Evolutionary conservation across 176 grass and related monocot genomes (phyloP).

Genomic region (Olyra latifolia): DNA sequence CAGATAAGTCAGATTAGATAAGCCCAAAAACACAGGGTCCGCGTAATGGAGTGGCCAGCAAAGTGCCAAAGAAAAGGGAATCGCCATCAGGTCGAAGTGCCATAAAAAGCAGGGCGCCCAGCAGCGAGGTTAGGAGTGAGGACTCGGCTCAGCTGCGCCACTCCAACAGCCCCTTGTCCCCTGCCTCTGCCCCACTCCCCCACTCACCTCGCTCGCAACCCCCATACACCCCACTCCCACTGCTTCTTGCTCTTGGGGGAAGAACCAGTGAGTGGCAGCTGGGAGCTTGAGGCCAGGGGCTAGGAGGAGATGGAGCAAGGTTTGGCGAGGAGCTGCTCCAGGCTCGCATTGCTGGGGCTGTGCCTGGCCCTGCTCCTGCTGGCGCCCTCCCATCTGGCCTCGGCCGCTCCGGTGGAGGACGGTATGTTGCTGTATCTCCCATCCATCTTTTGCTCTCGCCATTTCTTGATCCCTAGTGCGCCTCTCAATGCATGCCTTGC

Average conservation of each 20-base stretch:
- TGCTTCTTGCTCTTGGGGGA: not conserved
- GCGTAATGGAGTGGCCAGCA: constrained; percentile 42
- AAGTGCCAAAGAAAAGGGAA: constrained; percentile 85
- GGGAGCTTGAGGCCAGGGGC: not conserved
- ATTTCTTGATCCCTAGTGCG: not conserved
- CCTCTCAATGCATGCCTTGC: not conserved
- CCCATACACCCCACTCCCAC: not conserved
- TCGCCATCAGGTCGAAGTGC: constrained; percentile 32
- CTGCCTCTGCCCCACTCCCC: not conserved
- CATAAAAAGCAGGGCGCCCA: constrained; percentile 49
- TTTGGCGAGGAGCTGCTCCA: not conserved
- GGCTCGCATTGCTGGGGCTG: constrained; percentile 34
- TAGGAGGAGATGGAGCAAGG: constrained; percentile 31
- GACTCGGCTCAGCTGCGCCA: not conserved
- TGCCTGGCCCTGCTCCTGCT: constrained; percentile 48
- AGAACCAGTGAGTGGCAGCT: not conserved
- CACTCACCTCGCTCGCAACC: constrained; percentile 3
- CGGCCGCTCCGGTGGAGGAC: constrained; percentile 66
- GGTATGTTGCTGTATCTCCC: constrained; percentile 41
- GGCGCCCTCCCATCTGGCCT: constrained; percentile 32
- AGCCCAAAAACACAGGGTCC: no score
- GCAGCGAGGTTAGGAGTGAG: not conserved
- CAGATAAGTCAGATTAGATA: no score
- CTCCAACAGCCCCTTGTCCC: not conserved
- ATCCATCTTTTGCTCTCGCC: not conserved